Conservation (phyloP, 2,329 filamentous ascomycete genomes). For the Aureobasidium sp. region DNA sequence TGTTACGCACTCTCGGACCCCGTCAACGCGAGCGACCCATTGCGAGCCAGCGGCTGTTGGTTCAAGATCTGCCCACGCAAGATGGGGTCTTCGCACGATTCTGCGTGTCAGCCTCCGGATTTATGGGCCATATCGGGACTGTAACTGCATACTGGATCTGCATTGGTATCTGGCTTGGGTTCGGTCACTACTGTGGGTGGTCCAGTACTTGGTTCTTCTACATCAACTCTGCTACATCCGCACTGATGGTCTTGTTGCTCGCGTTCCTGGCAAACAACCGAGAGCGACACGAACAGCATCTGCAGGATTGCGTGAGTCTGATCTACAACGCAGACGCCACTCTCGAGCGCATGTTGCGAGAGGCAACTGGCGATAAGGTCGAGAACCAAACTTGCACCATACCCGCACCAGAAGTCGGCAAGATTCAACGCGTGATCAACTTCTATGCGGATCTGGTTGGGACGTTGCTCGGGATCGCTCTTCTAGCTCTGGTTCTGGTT, state of each 20-base stretch:
- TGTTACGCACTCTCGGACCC: neutral
- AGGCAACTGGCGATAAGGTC: neutral
- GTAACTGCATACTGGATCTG: neutral
- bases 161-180: neutral
- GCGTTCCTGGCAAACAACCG: neutral
- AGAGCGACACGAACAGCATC: neutral
- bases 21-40: neutral
- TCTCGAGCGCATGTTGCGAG: neutral
- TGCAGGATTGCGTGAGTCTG: neutral
- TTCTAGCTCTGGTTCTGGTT: neutral
- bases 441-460: neutral
- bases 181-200: neutral
- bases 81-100: neutral
- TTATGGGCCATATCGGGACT: neutral
- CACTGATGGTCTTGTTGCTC: neutral
- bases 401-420: neutral
- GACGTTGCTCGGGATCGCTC: neutral
- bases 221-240: neutral
- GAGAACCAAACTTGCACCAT: neutral
- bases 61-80: neutral
- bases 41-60: too few species aligned
- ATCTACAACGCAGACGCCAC: too few species aligned
- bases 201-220: neutral
- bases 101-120: neutral
- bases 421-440: neutral